Evolutionary conservation across 208 protist genomes (phyloP).

Genomic region (Acanthamoeba culbertsoni): DNA sequence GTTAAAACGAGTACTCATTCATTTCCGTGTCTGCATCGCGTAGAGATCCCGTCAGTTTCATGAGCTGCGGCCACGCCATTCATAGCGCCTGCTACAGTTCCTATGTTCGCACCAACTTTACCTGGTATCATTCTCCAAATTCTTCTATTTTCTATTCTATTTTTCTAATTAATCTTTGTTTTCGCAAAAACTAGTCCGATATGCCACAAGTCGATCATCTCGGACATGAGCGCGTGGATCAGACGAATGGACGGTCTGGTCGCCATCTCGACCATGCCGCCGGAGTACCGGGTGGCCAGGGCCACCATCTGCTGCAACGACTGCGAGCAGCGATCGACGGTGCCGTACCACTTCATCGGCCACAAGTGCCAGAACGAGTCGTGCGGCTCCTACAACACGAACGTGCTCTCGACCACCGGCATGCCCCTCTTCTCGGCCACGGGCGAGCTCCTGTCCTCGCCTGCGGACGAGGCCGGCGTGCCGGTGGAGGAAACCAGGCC

Average conservation of each 20-base stretch:
- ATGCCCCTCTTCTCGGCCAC: constrained; percentile 43
- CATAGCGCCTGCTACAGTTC: constrained; percentile 25
- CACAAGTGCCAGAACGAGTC: constrained; percentile 63
- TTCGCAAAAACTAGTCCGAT: not conserved
- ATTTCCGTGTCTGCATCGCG: not conserved
- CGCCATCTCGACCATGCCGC: not conserved
- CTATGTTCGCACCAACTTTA: constrained; percentile 13
- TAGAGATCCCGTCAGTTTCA: constrained; percentile 18
- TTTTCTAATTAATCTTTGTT: not conserved
- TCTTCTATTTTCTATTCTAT: not conserved
- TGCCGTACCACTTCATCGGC: constrained; percentile 65
- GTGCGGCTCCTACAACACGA: constrained; percentile 70
- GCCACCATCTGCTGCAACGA: constrained; percentile 68
- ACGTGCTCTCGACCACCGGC: constrained; percentile 22
- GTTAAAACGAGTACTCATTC: not conserved
- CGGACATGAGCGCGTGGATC: not conserved
- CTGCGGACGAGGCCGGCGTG: not conserved
- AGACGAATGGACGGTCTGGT: not conserved
- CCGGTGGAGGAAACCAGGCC: not conserved
- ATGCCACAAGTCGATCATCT: constrained; percentile 24
- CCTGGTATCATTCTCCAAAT: not conserved
- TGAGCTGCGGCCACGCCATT: constrained; percentile 54
- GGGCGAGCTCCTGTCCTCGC: not conserved
- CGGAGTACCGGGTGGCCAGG: constrained; percentile 13
- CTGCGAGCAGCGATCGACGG: constrained; percentile 56